A percentile compares a stretch with the other conserved stretches of the same genome.
These are phyloP conservation scores for Multifurca ochricompacta DNA, from an alignment of 768 basidiomycete genomes.

Conservation along the genomic window DNA sequence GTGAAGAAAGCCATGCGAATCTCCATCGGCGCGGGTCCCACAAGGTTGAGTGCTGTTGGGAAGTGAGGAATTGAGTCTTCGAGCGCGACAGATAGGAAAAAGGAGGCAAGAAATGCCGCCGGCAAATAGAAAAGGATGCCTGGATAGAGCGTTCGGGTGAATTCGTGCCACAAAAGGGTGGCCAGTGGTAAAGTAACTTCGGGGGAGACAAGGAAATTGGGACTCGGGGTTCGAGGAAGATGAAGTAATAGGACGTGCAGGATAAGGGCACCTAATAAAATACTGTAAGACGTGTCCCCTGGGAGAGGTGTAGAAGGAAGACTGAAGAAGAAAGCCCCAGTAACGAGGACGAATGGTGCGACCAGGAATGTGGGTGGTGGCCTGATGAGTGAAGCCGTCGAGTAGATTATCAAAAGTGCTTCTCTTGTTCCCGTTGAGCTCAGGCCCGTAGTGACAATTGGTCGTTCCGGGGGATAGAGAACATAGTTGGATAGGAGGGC, in stretches of 20 bases:
- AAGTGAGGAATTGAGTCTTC: constrained; percentile 26
- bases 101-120: constrained; percentile 34
- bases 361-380: constrained; percentile 29
- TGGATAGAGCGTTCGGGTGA: constrained; percentile 34
- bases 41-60: constrained; percentile 16
- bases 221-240: constrained; percentile 37
- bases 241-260: constrained; percentile 41
- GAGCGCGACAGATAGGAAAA: constrained; percentile 43
- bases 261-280: constrained; percentile 35
- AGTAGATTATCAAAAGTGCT: constrained; percentile 32
- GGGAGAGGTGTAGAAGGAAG: constrained; percentile 40
- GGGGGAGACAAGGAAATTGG: constrained; percentile 36
- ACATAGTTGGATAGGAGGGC: constrained; percentile 31
- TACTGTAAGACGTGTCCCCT: constrained; percentile 33
- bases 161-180: constrained; percentile 33
- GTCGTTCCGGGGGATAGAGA: constrained; percentile 31
- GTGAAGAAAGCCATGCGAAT: constrained; percentile 38
- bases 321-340: constrained; percentile 34
- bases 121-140: constrained; percentile 43
- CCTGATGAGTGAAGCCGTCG: constrained; percentile 31
- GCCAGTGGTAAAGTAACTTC: constrained; percentile 38
- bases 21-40: constrained; percentile 36
- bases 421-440: constrained; percentile 30
- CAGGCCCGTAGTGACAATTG: constrained; percentile 22
- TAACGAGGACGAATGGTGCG: constrained; percentile 32